Conservation (phyloP, 208 protist species). For the Leptomonas seymouri region DNA sequence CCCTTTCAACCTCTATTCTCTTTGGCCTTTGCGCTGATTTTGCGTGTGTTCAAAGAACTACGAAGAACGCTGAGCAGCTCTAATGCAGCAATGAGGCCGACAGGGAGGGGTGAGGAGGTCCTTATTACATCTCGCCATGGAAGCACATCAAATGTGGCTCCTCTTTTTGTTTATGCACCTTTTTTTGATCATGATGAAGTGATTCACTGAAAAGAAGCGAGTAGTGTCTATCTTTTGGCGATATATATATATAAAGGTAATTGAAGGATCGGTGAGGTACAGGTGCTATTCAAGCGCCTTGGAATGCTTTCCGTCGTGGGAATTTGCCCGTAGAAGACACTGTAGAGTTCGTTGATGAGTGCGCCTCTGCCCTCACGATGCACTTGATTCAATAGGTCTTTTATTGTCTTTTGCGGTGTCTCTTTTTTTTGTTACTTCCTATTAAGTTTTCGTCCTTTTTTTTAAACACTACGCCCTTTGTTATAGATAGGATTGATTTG, state of each 20-base stretch:
- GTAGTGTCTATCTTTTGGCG: too few species aligned
- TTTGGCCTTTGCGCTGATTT: neutral
- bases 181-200: neutral
- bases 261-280: too few species aligned
- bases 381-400: neutral
- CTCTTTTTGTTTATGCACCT: neutral
- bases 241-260: too few species aligned
- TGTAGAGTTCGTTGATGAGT: neutral
- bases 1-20: neutral
- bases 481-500: conserved; percentile 14
- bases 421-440: conserved; percentile 6
- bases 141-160: neutral
- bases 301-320: neutral
- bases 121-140: neutral
- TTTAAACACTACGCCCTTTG: conserved; percentile 14
- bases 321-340: neutral
- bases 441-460: neutral
- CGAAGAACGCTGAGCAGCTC: neutral
- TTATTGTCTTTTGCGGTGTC: too few species aligned
- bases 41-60: neutral
- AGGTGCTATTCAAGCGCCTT: neutral
- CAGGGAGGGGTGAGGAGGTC: too few species aligned
- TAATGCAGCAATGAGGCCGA: neutral
- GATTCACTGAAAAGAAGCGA: neutral
- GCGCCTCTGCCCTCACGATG: neutral